Base-by-base conservation (phyloP, 192 early-diverging fungal genomes). In the Phycomyces nitens region DNA sequence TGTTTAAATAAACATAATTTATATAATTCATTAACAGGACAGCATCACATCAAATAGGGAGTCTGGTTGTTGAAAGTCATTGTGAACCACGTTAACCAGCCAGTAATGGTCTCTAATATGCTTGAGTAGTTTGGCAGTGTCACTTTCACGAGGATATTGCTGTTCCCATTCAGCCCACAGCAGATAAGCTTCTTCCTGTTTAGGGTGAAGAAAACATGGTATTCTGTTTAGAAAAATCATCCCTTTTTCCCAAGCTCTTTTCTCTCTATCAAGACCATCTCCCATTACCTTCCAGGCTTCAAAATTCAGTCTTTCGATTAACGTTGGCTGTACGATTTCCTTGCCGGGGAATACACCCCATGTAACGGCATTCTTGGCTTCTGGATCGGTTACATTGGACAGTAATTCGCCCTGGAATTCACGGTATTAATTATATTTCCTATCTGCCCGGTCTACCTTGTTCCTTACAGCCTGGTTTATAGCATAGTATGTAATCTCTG, bases 271-370 rank as follows among this genome's bases (percentile, higher is more conserved):
- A n/a, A n/a, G n/a, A n/a, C n/a, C n/a, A n/a, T n/a, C n/a, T n/a
- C n/a, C n/a, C n/a, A n/a, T 53, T 69, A 77, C 75, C 64, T 89
- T 90, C 92, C 92, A 94, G 0, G 92, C 86, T 66, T 90, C 71
- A 72, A 94, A 94, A 43, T 78, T 83, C 18, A 75, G 78, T 56
- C 79, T 66, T 29, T 93, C 91, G 40, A 94, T 91, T 38, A 94
- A 80, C 6, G 92, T 94, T 2, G 91, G 87, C 64, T 94, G 92
- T 43, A 94, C 78, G 68, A 94, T 91, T 69, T 94, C 92, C 59
- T 92, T 89, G 21, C 91, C 92, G 5, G 91, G 90, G 76, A 94
- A 94, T 16, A 94, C 92, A 40, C 92, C 92, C 92, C 92, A 94
- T 1, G 92, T 94, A 18, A 94, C 89, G 5, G 90, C 92, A 73